A percentile compares a stretch with the other conserved stretches of the same genome.
phyloP scores from a whole-genome alignment of 192 early-diverging fungal genomes.

The Coemansia sp. region DNA sequence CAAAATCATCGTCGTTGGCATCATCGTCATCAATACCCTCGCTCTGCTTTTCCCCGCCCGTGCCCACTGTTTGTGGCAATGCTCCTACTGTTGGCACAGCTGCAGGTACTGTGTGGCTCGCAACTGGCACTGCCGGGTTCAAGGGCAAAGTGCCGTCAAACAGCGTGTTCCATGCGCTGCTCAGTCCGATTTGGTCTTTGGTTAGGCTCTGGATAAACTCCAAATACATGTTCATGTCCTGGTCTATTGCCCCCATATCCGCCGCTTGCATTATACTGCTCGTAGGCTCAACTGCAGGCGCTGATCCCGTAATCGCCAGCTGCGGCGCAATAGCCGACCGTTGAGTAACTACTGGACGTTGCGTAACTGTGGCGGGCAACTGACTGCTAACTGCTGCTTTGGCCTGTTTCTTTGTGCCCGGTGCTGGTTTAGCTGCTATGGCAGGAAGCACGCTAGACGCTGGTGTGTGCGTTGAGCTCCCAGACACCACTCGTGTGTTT shows the following conservation, averaged over 20 bases:
- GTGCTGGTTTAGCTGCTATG: background rate
- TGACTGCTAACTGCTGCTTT: background rate
- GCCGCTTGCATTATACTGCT: background rate
- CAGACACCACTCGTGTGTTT: background rate
- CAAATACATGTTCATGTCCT: constrained; percentile 40
- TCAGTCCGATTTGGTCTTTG: constrained; percentile 20
- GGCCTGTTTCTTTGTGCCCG: background rate
- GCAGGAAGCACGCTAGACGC: background rate
- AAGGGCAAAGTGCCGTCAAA: constrained; percentile 19
- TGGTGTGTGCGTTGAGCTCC: background rate
- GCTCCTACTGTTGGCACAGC: background rate
- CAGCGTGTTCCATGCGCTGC: constrained; percentile 31
- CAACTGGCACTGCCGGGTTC: background rate
- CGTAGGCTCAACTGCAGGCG: background rate
- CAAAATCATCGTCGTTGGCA: constrained; percentile 49
- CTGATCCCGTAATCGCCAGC: background rate
- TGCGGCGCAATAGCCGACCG: too few species aligned
- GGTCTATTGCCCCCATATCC: constrained; percentile 22
- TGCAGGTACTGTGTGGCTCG: background rate
- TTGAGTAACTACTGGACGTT: too few species aligned
- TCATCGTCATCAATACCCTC: constrained; percentile 41
- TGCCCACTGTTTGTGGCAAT: background rate
- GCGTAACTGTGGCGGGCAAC: background rate
- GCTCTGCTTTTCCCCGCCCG: background rate
- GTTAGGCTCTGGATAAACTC: constrained; percentile 47